Percentiles rank a stretch among this genome's conserved stretches.
Evolutionary conservation across 1,284 basidiomycete genomes (phyloP).

Genomic region (Sutorius eximius): DNA sequence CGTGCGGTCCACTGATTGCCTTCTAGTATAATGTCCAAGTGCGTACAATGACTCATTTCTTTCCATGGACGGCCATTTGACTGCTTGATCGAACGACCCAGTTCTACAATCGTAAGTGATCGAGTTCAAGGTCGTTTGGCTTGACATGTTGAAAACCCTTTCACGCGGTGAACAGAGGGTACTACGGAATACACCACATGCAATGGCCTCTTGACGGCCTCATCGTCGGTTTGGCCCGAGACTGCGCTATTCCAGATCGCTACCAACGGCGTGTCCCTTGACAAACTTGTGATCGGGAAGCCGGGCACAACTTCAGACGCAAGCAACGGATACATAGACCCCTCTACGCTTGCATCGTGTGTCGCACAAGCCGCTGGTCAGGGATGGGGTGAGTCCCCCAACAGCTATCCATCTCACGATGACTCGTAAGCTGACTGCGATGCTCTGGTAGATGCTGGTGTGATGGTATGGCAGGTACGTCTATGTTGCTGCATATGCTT

Average conservation of each 20-base stretch:
- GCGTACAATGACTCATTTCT: background rate
- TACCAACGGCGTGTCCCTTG: background rate
- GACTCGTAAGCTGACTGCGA: background rate
- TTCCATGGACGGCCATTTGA: slow-evolving; percentile 1
- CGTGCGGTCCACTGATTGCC: no score
- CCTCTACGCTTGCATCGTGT: background rate
- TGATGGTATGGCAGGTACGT: background rate
- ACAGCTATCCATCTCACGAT: background rate
- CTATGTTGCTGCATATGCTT: background rate
- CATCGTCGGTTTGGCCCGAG: background rate
- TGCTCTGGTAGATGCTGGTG: background rate
- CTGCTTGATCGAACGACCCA: background rate
- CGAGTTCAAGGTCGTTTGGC: no score
- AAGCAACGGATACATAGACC: background rate
- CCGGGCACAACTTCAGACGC: background rate
- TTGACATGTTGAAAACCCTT: background rate
- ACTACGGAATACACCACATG: background rate
- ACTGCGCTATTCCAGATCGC: background rate
- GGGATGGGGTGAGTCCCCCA: background rate
- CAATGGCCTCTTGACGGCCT: background rate
- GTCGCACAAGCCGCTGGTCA: background rate
- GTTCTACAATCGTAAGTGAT: slow-evolving; percentile 1
- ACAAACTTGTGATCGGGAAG: background rate
- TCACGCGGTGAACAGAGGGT: background rate
- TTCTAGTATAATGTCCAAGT: slow-evolving; percentile 1